Evolutionary conservation across 345 rosid genomes (phyloP).

Genomic region (Murraya koenigii): DNA sequence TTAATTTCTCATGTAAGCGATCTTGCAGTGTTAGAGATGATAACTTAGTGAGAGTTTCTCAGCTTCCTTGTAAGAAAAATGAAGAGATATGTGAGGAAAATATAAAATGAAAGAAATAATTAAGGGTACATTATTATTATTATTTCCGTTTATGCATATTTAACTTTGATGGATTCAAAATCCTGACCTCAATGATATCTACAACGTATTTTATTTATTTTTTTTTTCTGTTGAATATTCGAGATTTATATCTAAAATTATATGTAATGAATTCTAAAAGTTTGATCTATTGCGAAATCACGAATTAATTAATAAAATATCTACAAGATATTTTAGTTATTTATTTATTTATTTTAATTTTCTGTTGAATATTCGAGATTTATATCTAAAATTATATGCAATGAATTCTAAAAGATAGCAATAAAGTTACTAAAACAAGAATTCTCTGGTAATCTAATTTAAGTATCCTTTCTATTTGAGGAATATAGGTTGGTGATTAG

Average conservation of each 20-base stretch:
- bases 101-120: no score
- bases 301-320: no score
- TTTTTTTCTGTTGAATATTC: background rate
- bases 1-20: constrained; percentile 11
- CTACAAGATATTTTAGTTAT: no score
- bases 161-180: background rate
- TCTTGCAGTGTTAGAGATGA: constrained; percentile 13
- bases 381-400: no score
- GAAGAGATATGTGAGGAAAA: background rate
- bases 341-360: no score
- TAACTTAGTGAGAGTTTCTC: background rate
- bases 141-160: rapidly evolving
- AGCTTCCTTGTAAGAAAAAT: background rate
- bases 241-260: background rate
- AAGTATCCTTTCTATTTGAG: background rate
- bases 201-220: no score
- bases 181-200: background rate
- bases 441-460: background rate
- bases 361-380: background rate
- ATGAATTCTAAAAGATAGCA: background rate
- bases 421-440: background rate
- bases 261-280: background rate
- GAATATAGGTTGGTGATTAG: background rate
- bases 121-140: background rate
- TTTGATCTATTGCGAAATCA: no score